Evolutionary conservation across 345 rosid genomes (phyloP).

Genomic region (Gossypium bickii): DNA sequence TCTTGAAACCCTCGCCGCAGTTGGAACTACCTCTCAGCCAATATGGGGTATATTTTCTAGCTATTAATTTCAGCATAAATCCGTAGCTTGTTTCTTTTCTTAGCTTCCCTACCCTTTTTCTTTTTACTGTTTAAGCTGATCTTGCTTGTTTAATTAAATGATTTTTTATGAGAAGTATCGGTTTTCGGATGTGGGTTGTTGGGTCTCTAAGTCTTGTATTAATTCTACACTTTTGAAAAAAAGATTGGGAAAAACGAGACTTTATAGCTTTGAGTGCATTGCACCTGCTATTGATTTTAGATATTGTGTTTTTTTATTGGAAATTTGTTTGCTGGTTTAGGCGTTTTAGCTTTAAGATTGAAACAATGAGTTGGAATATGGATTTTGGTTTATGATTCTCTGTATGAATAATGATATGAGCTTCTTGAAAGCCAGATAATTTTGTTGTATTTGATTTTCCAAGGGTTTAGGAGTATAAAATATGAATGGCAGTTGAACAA

Average conservation of each 20-base stretch:
- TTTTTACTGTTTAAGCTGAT: background rate
- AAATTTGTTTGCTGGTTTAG: background rate
- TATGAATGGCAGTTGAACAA: background rate
- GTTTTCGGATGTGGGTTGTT: background rate
- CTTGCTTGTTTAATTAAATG: background rate
- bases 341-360: background rate
- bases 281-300: background rate
- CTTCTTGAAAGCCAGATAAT: background rate
- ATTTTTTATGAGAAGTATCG: background rate
- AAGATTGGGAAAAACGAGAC: background rate
- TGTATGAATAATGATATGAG: background rate
- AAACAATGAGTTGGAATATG: background rate
- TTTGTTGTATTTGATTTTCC: background rate
- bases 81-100: background rate
- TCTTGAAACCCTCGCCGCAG: background rate
- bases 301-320: background rate
- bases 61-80: background rate
- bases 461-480: background rate
- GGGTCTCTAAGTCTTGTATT: background rate
- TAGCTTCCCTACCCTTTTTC: background rate
- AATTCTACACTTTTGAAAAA: background rate
- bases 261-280: background rate
- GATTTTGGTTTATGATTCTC: background rate
- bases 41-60: conserved; percentile 16
- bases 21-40: conserved; percentile 16